A percentile compares a stretch with the other conserved stretches of the same genome.
Evolutionary conservation across 768 basidiomycete species (phyloP).

Genomic region (Russula brevipes): DNA sequence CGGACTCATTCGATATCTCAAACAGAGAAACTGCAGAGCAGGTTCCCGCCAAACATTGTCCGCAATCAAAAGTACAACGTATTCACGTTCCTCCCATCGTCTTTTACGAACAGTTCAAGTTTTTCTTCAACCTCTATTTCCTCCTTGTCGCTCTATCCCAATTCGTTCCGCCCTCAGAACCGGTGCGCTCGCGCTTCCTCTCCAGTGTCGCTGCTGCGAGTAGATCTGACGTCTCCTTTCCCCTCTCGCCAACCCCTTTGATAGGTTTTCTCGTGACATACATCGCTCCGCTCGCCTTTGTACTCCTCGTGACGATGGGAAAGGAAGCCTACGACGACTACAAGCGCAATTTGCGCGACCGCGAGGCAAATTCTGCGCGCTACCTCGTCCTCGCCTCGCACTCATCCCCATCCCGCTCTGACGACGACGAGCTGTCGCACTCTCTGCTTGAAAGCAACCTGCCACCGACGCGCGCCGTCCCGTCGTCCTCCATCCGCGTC

Average conservation of each 20-base stretch:
- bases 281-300: slow-evolving; percentile 93
- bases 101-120: slow-evolving; percentile 99
- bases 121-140: slow-evolving; percentile 99
- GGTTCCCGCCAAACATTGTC: slow-evolving; percentile 83
- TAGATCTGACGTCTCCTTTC: not conserved
- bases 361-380: slow-evolving; percentile 90
- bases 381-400: slow-evolving; percentile 76
- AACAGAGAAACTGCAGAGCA: slow-evolving; percentile 63
- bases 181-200: slow-evolving; percentile 45
- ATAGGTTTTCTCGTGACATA: slow-evolving; percentile 93
- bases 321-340: slow-evolving; percentile 99
- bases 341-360: slow-evolving; percentile 85
- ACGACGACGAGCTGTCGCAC: slow-evolving; percentile 29
- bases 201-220: not conserved
- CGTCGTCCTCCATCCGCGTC: slow-evolving; percentile 82
- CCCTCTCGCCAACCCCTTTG: not conserved
- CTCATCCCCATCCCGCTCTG: slow-evolving; percentile 25
- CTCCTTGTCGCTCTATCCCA: slow-evolving; percentile 94
- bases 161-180: slow-evolving; percentile 96
- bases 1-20: not conserved
- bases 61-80: slow-evolving; percentile 98
- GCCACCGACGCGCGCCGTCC: slow-evolving; percentile 57
- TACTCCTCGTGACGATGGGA: slow-evolving; percentile 91
- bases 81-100: slow-evolving; percentile 96
- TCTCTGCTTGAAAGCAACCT: slow-evolving; percentile 6